Evolutionary conservation across 2,329 filamentous ascomycete species (phyloP).

Genomic region (Exophiala phaeomuriformis): DNA sequence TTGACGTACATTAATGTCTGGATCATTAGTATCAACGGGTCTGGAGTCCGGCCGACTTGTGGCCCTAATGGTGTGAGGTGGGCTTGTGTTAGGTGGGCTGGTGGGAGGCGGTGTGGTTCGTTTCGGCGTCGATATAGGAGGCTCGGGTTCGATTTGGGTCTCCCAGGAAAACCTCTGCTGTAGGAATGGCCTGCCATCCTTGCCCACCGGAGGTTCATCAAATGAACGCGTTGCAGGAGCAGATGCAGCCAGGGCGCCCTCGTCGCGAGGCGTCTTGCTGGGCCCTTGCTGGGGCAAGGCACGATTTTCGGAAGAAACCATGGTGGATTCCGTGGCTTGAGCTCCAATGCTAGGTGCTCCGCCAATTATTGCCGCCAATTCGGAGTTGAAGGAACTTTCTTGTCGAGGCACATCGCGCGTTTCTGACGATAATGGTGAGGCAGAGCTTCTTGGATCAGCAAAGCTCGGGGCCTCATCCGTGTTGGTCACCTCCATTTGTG

Average conservation of each 20-base stretch:
- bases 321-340: too few relatives aligned
- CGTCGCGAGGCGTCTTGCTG: neutral
- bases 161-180: constrained; percentile 43
- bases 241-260: neutral
- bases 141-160: constrained; percentile 21
- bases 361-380: too few relatives aligned
- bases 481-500: neutral
- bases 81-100: constrained; percentile 8
- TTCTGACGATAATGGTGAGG: neutral
- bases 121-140: constrained; percentile 12
- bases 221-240: neutral
- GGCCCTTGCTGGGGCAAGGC: neutral
- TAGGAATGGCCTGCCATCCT: constrained; percentile 23
- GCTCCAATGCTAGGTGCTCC: too few relatives aligned
- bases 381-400: neutral
- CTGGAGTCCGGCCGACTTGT: neutral
- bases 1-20: neutral
- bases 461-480: neutral
- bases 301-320: neutral
- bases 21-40: neutral
- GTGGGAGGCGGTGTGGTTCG: constrained; percentile 9
- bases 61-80: constrained; percentile 13
- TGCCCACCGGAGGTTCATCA: neutral
- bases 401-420: neutral
- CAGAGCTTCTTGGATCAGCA: neutral